These are phyloP conservation scores for Ambispora gerdemannii DNA, from an alignment of 192 early-diverging fungal species.

Conservation along the genomic window DNA sequence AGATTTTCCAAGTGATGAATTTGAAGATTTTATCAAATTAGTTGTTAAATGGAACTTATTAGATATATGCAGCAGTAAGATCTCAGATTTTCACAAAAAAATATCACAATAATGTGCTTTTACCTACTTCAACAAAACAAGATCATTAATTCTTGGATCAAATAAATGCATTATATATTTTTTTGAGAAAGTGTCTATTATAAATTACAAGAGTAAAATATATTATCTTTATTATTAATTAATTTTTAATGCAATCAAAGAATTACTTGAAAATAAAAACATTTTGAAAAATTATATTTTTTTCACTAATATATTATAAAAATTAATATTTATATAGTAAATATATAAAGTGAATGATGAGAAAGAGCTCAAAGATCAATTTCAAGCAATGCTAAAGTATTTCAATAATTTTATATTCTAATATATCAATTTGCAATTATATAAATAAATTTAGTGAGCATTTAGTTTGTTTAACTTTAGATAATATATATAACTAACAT, in stretches of 20 bases:
- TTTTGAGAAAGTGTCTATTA: neutral
- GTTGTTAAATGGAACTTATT: slow-evolving; percentile 1
- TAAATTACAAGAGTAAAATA: neutral
- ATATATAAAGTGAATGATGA: neutral
- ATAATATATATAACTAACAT: neutral
- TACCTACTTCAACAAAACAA: neutral
- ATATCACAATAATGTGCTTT: neutral
- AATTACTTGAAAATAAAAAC: neutral
- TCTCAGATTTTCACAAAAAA: slow-evolving; percentile 1
- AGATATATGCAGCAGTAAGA: neutral
- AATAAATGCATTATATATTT: neutral
- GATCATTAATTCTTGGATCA: neutral
- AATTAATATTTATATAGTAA: neutral
- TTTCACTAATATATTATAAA: neutral
- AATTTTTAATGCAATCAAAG: neutral
- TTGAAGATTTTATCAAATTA: too few species aligned
- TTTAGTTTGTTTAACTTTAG: neutral
- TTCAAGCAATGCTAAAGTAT: neutral
- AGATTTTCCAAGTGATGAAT: too few species aligned
- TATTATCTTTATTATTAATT: neutral
- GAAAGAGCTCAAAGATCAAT: neutral
- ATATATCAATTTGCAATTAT: neutral
- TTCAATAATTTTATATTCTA: neutral
- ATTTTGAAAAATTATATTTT: neutral
- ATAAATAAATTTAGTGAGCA: neutral